Base-by-base conservation (phyloP, 805 yeast genomes). In the Candida ipomoeae region DNA sequence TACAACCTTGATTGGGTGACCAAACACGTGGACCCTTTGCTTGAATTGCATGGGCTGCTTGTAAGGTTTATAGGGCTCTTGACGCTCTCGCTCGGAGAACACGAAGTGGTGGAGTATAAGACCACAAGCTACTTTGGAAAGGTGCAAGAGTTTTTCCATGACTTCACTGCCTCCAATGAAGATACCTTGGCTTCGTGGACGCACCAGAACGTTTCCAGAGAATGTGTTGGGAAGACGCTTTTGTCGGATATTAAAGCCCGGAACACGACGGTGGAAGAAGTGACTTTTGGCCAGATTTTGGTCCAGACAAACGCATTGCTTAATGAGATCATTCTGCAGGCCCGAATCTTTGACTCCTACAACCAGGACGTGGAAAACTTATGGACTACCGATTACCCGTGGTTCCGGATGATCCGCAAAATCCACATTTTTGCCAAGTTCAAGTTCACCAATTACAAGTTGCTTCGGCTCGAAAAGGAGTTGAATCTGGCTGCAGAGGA, bases 341-440 rank as follows among this genome's bases (percentile, higher is more conserved):
- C 86, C 1, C 48, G 50, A 0, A 51, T 56, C 1, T 84, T 79
- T 57, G 91, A 87, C 57, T 59, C 56, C 2, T 74, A 74, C 53
- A 74, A 77, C 17, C 59, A 60, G 3, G 62, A 71, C 1, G 70
- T 88, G 26, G 82, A 81, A 54, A 66, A 68, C 1, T 73, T 77
- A 33, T 79, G 83, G 48, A 66, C 74, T 0, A 69, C 75, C 40
- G 97, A 89, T 58, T 85, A 79, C 58, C 90, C 97, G 1, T 86
- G 96, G 90, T 89, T 84, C 70, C 73, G 77, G 54, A 68, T 77
- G 47, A 77, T 73, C 55, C 78, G 74, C 55, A 89, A 89, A 64
- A 61, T 87, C 35, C 75, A 70, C 46, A 71, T 83, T 4, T 84
- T 82, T 46, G 77, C 85, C 14, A 77, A 78, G 48, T 71, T 85